Conservation (phyloP, 768 basidiomycete genomes). For the Russula foetens region DNA sequence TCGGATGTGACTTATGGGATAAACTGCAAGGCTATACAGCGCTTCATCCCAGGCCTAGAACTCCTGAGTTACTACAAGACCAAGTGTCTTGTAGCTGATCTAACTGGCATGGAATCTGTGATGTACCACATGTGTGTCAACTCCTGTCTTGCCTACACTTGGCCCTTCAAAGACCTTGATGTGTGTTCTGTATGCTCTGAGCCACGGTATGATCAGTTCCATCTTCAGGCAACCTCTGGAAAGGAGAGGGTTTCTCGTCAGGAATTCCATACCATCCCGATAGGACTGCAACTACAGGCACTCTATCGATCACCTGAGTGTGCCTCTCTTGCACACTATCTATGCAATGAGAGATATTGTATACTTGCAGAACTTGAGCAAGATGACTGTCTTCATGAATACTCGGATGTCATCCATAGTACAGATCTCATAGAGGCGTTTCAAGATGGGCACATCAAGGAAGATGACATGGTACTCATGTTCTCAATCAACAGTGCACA, state of each 20-base stretch:
- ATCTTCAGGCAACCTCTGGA: background rate
- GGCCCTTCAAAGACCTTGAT: background rate
- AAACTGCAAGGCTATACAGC: no score
- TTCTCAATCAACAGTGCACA: conserved; percentile 36
- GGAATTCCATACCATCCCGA: background rate
- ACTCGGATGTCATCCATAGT: conserved; percentile 20
- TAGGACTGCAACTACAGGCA: background rate
- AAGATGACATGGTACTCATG: conserved; percentile 28
- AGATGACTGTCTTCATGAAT: background rate
- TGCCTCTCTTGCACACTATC: no score
- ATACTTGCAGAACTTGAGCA: no score
- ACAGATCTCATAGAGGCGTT: conserved; percentile 26
- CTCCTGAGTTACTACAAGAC: no score
- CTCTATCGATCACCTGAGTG: background rate
- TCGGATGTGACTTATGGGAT: no score
- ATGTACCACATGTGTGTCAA: background rate
- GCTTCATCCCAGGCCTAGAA: no score
- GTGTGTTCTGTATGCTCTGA: background rate
- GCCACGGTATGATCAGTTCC: no score
- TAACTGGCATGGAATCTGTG: no score
- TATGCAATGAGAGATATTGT: no score
- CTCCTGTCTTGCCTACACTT: background rate
- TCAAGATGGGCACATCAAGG: conserved; percentile 16
- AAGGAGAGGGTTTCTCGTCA: background rate
- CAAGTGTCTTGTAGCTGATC: no score